Conservation (phyloP, 148 eudicot species). For the Polygonum aviculare region DNA sequence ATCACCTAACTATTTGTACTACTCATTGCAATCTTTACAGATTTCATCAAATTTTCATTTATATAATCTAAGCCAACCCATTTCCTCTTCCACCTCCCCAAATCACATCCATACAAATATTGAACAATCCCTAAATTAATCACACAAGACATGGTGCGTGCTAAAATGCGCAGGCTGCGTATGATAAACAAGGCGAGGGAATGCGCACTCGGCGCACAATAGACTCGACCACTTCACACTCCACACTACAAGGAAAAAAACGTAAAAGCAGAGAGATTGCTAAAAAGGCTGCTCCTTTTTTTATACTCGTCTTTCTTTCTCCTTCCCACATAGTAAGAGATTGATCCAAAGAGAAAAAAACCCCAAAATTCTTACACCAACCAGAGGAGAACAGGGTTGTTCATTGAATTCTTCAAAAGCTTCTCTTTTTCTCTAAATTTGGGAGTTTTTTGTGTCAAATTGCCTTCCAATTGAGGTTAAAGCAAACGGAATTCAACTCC, state of each 20-base stretch:
- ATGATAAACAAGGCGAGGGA: slow-evolving; percentile 14
- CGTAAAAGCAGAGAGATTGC: slow-evolving; percentile 5
- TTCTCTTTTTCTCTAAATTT: not conserved
- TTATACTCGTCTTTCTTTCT: not conserved
- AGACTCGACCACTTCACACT: slow-evolving; percentile 21
- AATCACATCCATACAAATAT: slow-evolving; percentile 4
- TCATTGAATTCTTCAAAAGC: not conserved
- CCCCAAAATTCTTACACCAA: not conserved
- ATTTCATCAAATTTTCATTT: slow-evolving; percentile 10
- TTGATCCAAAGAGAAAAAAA: not conserved
- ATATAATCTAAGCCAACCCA: slow-evolving; percentile 16
- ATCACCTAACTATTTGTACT: slow-evolving; percentile 10
- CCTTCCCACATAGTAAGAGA: slow-evolving; percentile 7
- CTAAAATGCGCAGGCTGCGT: slow-evolving; percentile 15
- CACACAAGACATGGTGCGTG: not conserved
- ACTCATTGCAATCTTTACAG: slow-evolving; percentile 24
- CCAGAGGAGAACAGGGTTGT: not conserved
- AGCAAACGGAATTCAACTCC: not conserved
- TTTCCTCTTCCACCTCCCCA: not conserved
- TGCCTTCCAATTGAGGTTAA: not conserved
- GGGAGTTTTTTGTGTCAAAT: not conserved
- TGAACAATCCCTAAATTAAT: not conserved
- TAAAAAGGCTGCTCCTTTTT: slow-evolving; percentile 7
- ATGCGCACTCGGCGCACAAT: slow-evolving; percentile 17
- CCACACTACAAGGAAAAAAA: slow-evolving; percentile 15